Conservation (phyloP, 176 grass and related monocot species). For the Juncus effusus region DNA sequence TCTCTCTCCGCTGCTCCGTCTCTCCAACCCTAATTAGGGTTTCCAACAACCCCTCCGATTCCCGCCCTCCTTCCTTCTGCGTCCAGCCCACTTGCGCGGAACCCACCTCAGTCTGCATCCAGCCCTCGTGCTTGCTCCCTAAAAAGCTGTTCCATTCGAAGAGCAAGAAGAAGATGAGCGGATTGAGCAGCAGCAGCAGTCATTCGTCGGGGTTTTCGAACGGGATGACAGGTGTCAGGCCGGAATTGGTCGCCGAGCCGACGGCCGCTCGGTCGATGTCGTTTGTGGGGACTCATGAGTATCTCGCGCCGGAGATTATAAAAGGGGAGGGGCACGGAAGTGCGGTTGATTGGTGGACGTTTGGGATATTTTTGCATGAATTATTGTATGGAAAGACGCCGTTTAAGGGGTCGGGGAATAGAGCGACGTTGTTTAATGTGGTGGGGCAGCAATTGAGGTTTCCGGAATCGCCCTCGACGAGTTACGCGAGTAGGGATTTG, state of each 20-base stretch:
- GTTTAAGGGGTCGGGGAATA: slow-evolving; percentile 92
- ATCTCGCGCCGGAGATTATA: slow-evolving; percentile 89
- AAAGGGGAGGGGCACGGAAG: slow-evolving; percentile 96
- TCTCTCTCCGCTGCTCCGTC: slow-evolving; percentile 76
- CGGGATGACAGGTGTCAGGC: slow-evolving; percentile 25
- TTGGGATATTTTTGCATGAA: slow-evolving; percentile 83
- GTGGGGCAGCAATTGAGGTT: slow-evolving; percentile 83
- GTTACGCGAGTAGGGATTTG: slow-evolving; percentile 69
- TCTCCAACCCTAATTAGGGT: slow-evolving; percentile 74
- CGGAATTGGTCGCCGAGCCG: slow-evolving; percentile 76
- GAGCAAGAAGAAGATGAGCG: slow-evolving; percentile 71
- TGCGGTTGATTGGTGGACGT: slow-evolving; percentile 97
- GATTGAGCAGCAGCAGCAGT: slow-evolving; percentile 43
- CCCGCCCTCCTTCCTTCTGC: slow-evolving; percentile 55
- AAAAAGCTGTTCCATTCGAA: slow-evolving; percentile 60
- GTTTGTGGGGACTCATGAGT: slow-evolving; percentile 90
- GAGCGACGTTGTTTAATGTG: slow-evolving; percentile 87
- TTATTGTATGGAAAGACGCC: slow-evolving; percentile 89
- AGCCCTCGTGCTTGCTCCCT: slow-evolving; percentile 80
- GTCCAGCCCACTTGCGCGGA: slow-evolving; percentile 88
- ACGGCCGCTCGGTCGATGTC: slow-evolving; percentile 88
- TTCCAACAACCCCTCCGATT: slow-evolving; percentile 39
- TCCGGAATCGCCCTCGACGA: slow-evolving; percentile 65
- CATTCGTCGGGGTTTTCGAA: slow-evolving; percentile 14
- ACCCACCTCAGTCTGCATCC: slow-evolving; percentile 72